Percentiles rank a stretch among this genome's conserved stretches.
phyloP scores from a whole-genome alignment of 495 filamentous ascomycete species.

The Aspergillus carlsbadensis region DNA sequence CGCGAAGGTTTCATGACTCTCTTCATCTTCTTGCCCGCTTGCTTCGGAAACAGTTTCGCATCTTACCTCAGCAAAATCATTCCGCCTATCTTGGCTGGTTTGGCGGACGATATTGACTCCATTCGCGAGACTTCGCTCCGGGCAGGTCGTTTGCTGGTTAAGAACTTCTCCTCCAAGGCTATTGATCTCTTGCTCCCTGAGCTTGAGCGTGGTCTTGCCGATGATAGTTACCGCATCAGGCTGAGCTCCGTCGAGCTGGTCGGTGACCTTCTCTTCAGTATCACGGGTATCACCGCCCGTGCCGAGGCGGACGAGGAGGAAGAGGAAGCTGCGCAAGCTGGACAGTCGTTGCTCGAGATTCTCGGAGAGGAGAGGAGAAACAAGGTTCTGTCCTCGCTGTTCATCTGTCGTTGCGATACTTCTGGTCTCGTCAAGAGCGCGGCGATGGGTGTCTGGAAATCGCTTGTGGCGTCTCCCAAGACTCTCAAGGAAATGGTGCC shows the following conservation, averaged over 20 bases:
- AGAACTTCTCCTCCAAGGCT: conserved; percentile 93
- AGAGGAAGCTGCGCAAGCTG: conserved; percentile 74
- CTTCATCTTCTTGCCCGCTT: conserved; percentile 98
- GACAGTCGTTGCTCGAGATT: conserved; percentile 85
- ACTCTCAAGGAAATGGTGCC: conserved; percentile 94
- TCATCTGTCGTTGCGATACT: conserved; percentile 97
- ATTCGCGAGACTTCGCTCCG: conserved; percentile 92
- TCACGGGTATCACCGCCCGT: conserved; percentile 89
- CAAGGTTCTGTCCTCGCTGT: conserved; percentile 90
- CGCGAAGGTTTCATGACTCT: conserved; percentile 99
- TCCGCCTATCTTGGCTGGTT: conserved; percentile 88
- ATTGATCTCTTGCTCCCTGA: conserved; percentile 94
- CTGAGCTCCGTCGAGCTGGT: conserved; percentile 97
- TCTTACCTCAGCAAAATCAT: conserved; percentile 95
- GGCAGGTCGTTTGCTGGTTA: conserved; percentile 89
- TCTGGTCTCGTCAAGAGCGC: conserved; percentile 87
- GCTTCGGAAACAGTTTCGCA: conserved; percentile 98
- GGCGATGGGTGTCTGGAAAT: conserved; percentile 94
- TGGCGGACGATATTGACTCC: conserved; percentile 92
- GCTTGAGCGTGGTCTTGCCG: conserved; percentile 89
- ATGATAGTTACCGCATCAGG: conserved; percentile 94
- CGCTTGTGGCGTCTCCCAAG: conserved; percentile 85
- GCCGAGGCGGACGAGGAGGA: conserved; percentile 81
- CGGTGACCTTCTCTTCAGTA: conserved; percentile 94
- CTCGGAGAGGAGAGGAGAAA: conserved; percentile 94